Conservation (phyloP, 75 land plant genomes). For the Isoetes taiwanensis region DNA sequence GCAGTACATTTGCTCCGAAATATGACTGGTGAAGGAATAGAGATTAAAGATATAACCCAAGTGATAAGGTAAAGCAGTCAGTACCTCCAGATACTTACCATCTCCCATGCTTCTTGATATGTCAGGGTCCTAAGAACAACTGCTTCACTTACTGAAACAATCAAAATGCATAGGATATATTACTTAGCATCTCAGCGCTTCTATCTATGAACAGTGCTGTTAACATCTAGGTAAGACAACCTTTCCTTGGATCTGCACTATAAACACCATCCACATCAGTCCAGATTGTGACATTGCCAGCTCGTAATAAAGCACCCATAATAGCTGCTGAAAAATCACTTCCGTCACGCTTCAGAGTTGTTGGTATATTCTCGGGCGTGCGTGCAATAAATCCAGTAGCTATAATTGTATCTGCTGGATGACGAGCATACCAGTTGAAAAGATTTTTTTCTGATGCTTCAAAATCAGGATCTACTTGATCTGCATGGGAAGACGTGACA, state of each 20-base stretch:
- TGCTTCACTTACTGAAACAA: conserved; percentile 71
- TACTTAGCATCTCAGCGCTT: neutral
- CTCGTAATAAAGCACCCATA: conserved; percentile 66
- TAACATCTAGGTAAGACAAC: conserved; percentile 12
- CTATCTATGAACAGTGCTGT: neutral
- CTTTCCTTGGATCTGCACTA: conserved; percentile 99
- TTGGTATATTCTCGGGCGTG: conserved; percentile 76
- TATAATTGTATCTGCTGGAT: conserved; percentile 53
- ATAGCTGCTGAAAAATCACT: conserved; percentile 99
- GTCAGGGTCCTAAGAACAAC: conserved; percentile 65
- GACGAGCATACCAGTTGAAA: conserved; percentile 55
- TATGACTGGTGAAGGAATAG: conserved; percentile 52
- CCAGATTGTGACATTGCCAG: conserved; percentile 86
- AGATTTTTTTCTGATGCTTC: conserved; percentile 53
- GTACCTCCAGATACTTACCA: conserved; percentile 34
- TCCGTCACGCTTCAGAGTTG: conserved; percentile 94
- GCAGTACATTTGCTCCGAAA: conserved; percentile 96
- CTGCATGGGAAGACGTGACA: conserved; percentile 58
- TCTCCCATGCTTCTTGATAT: conserved; percentile 99
- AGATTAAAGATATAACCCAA: neutral
- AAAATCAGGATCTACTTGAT: conserved; percentile 92
- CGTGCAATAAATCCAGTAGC: conserved; percentile 98
- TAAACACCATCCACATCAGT: conserved; percentile 97
- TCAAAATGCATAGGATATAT: neutral
- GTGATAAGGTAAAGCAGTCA: neutral